These are phyloP conservation scores for Volutella citrinella DNA, from an alignment of 2,329 filamentous ascomycete species.

Conservation along the genomic window DNA sequence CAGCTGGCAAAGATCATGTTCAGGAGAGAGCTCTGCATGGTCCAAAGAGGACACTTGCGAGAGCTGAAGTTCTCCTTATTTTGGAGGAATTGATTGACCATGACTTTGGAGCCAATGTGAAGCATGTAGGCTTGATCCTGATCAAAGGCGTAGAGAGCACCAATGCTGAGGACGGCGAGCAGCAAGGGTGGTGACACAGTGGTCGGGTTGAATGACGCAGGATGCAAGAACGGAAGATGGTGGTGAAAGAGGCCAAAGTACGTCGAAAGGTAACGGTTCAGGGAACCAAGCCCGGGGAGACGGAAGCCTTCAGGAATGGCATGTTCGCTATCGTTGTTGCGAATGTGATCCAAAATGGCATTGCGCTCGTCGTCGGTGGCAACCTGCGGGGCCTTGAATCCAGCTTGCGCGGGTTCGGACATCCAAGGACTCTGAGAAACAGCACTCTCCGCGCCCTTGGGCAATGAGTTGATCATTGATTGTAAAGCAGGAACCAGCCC, in stretches of 20 bases:
- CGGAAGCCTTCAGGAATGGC: slow-evolving; percentile 87
- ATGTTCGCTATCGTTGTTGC: slow-evolving; percentile 73
- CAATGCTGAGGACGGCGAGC: slow-evolving; percentile 88
- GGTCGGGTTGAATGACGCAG: slow-evolving; percentile 81
- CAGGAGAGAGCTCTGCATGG: slow-evolving; percentile 92
- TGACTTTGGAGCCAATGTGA: slow-evolving; percentile 94
- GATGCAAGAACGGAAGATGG: slow-evolving; percentile 92
- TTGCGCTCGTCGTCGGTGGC: slow-evolving; percentile 81
- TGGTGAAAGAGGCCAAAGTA: slow-evolving; percentile 98
- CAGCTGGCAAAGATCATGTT: slow-evolving; percentile 99
- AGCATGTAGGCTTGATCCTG: slow-evolving; percentile 96
- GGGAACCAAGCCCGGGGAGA: slow-evolving; percentile 71
- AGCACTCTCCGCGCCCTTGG: slow-evolving; percentile 67
- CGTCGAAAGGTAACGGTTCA: slow-evolving; percentile 91
- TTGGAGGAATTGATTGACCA: slow-evolving; percentile 94
- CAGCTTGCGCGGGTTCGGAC: slow-evolving; percentile 62
- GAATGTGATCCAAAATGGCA: slow-evolving; percentile 82
- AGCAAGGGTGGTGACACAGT: slow-evolving; percentile 78
- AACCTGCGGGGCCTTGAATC: slow-evolving; percentile 74
- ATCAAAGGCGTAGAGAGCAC: slow-evolving; percentile 93
- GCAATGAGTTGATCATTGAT: slow-evolving; percentile 69
- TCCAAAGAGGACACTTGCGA: slow-evolving; percentile 94
- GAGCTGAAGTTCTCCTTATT: slow-evolving; percentile 99
- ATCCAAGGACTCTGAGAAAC: slow-evolving; percentile 73
- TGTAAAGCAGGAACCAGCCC: slow-evolving; percentile 63